phyloP scores from a whole-genome alignment of 371 early-diverging fungal species.

The Mucor sp. region DNA sequence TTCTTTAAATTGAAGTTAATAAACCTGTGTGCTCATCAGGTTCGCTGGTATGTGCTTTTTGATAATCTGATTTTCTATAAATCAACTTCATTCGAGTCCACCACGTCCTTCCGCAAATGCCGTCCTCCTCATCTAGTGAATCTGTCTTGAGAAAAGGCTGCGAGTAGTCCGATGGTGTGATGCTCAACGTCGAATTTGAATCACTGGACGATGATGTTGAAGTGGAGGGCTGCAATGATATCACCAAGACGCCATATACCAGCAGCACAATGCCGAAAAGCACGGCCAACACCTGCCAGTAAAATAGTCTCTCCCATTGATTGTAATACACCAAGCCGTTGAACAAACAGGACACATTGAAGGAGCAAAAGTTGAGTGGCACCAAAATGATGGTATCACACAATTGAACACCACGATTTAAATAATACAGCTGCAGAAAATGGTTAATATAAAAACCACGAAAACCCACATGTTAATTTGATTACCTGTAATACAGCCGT shows the following conservation, averaged over 20 bases:
- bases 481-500: slow-evolving; percentile 74
- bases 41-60: neutral
- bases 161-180: slow-evolving; percentile 10
- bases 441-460: neutral
- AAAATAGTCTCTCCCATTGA: slow-evolving; percentile 68
- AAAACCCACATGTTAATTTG: neutral
- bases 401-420: slow-evolving; percentile 73
- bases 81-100: slow-evolving; percentile 20
- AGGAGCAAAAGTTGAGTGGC: slow-evolving; percentile 79
- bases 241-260: slow-evolving; percentile 65
- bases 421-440: slow-evolving; percentile 68
- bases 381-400: slow-evolving; percentile 82
- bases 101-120: slow-evolving; percentile 11
- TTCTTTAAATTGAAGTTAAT: slow-evolving; percentile 12
- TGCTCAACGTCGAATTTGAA: neutral
- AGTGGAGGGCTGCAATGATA: slow-evolving; percentile 54
- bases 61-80: slow-evolving; percentile 1
- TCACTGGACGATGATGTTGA: neutral
- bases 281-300: slow-evolving; percentile 70
- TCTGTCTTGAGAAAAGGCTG: slow-evolving; percentile 21
- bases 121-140: slow-evolving; percentile 20
- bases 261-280: slow-evolving; percentile 69
- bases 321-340: slow-evolving; percentile 83
- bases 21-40: slow-evolving; percentile 25
- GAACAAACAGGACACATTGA: slow-evolving; percentile 75